Evolutionary conservation across 1,139 yeast species (phyloP).

Genomic region (Pichia sorboxylosa): DNA sequence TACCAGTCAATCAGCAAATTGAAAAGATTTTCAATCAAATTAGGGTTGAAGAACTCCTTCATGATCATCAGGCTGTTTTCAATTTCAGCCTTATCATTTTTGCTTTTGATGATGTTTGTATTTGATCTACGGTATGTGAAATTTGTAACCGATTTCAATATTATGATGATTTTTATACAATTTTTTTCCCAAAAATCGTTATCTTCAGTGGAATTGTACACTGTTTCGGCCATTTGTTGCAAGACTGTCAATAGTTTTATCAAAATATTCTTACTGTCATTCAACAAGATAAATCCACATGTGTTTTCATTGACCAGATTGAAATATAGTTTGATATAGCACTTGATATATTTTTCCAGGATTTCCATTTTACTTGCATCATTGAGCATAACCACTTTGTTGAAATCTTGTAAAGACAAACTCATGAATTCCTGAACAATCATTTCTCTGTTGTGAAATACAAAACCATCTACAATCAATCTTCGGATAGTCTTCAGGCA

Average conservation of each 20-base stretch:
- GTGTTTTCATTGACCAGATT: conserved; percentile 49
- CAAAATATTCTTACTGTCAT: conserved; percentile 50
- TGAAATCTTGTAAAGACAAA: conserved; percentile 48
- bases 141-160: conserved; percentile 53
- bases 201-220: conserved; percentile 28
- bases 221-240: conserved; percentile 48
- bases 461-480: conserved; percentile 66
- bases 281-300: conserved; percentile 58
- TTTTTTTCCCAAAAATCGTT: conserved; percentile 64
- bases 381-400: conserved; percentile 41
- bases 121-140: conserved; percentile 60
- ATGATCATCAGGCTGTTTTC: conserved; percentile 43
- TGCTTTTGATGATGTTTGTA: conserved; percentile 43
- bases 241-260: conserved; percentile 46
- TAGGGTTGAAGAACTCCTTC: conserved; percentile 46
- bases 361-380: conserved; percentile 41
- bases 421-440: conserved; percentile 51
- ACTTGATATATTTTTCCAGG: conserved; percentile 59
- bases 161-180: conserved; percentile 57
- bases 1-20: conserved; percentile 64
- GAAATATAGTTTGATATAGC: conserved; percentile 65
- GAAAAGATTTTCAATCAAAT: conserved; percentile 45
- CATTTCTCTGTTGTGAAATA: conserved; percentile 49
- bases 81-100: conserved; percentile 52
- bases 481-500: conserved; percentile 67